These are phyloP conservation scores for Fusarium setosum DNA, from an alignment of 2,329 filamentous ascomycete species.

Conservation along the genomic window DNA sequence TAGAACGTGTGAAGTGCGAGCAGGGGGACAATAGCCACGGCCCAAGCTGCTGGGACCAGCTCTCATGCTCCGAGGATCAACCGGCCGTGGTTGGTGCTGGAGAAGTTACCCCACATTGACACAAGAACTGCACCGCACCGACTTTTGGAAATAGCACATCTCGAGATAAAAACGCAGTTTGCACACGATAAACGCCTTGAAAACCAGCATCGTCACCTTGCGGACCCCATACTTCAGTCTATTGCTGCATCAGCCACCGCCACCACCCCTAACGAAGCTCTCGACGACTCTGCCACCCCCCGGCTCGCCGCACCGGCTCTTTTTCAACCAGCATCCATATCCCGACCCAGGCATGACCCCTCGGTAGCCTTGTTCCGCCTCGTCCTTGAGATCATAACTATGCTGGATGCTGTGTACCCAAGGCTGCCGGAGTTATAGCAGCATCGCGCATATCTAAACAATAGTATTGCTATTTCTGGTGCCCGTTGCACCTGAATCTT, in stretches of 20 bases:
- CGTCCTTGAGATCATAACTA: constrained; percentile 50
- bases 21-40: constrained; percentile 27
- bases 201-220: constrained; percentile 30
- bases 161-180: constrained; percentile 51
- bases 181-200: constrained; percentile 30
- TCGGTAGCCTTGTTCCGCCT: constrained; percentile 53
- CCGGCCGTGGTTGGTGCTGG: constrained; percentile 30
- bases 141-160: constrained; percentile 52
- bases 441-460: constrained; percentile 44
- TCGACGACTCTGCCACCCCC: constrained; percentile 17
- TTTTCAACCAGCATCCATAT: constrained; percentile 28
- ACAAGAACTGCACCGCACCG: constrained; percentile 52
- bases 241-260: background rate
- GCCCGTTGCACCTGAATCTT: constrained; percentile 34
- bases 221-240: constrained; percentile 5
- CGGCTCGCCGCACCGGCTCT: constrained; percentile 24
- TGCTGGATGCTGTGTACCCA: constrained; percentile 55
- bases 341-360: constrained; percentile 52
- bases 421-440: constrained; percentile 59
- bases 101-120: constrained; percentile 50
- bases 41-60: constrained; percentile 9
- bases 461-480: constrained; percentile 1
- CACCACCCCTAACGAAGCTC: constrained; percentile 11
- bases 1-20: constrained; percentile 28
- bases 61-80: constrained; percentile 44